Evolutionary conservation across 225 moss, liverwort and hornwort genomes (phyloP).

Genomic region (Marchantia paleacea): DNA sequence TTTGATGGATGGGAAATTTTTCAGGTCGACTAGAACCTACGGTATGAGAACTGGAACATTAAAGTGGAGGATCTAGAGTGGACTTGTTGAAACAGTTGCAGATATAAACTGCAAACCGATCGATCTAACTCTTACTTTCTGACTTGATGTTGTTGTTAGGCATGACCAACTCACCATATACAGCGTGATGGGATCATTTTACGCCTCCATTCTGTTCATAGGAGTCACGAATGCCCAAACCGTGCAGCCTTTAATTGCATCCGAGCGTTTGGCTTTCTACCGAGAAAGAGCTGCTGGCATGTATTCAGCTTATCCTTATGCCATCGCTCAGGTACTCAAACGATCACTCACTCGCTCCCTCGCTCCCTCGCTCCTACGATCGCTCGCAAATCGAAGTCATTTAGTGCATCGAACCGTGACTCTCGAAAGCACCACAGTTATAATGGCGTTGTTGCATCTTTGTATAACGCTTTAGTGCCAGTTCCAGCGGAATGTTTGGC

Average conservation of each 20-base stretch:
- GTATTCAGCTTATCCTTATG: slow-evolving; percentile 79
- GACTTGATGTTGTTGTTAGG: neutral
- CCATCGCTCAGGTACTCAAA: slow-evolving; percentile 60
- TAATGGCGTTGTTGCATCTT: neutral
- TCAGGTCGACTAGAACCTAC: too few species aligned
- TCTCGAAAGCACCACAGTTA: neutral
- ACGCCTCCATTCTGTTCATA: slow-evolving; percentile 64
- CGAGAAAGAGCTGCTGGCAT: slow-evolving; percentile 91
- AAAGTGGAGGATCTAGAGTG: too few species aligned
- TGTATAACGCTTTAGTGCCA: neutral
- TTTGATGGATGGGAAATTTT: too few species aligned
- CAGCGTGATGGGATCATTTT: slow-evolving; percentile 79
- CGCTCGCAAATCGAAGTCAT: neutral
- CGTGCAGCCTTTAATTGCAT: slow-evolving; percentile 70
- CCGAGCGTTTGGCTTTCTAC: slow-evolving; percentile 78
- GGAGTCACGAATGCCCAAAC: slow-evolving; percentile 64
- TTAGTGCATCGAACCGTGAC: neutral
- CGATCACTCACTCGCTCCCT: neutral
- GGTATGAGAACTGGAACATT: too few species aligned
- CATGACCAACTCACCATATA: slow-evolving; percentile 56
- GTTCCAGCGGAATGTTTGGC: neutral
- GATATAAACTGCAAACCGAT: neutral
- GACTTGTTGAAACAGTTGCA: neutral
- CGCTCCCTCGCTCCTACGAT: neutral
- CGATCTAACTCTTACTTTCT: neutral